Evolutionary conservation across 306 rosid genomes (phyloP), one percentile per base, ranked within the genome.

Genomic region (Inga oerstediana): DNA sequence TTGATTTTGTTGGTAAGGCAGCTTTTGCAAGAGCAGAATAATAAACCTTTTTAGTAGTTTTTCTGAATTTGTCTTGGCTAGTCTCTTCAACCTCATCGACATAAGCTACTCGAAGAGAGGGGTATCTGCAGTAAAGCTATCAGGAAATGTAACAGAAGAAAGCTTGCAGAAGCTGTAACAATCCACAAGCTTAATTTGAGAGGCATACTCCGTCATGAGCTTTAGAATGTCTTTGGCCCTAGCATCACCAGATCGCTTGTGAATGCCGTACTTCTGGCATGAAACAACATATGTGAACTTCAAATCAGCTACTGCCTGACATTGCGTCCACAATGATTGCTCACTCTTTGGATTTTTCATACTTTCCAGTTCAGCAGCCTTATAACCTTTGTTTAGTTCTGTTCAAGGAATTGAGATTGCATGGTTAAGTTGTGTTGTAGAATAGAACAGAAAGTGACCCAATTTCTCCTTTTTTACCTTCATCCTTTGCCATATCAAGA

Each of bases 101-200:
- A 81, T 92, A 96, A 83, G 99, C 98, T 74, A 96, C 92, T 39
- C 98, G 94, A 81, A 96, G 98, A 83, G 98, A 89, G 12, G 98
- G 99, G 56, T 96, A 96, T 82, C 99, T 96, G 86, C 79, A 82
- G 81, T 64, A 80, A 67, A 44, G 54, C 80, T 46, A 76, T 74
- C 54, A 68, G 65, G 78, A 65, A 58, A 75, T 72, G 74, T 79
- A 78, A 79, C 73, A 80, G 75, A 71, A 48, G 61, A 45, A 77
- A 72, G 39, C 72, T 72, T 34, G 37, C 41, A 73, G 44, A 81
- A 78, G 52, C 54, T 77, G 74, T 59, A 70, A 79, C 59, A 79
- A 68, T 77, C 51, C 45, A 86, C 67, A 17, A 74, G 52, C 72
- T 75, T 68, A 54, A 48, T 54, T 45, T 75, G 76, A 79, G 79